Conservation (phyloP, 2,329 filamentous ascomycete genomes). For the Aspergillus viridinutans region DNA sequence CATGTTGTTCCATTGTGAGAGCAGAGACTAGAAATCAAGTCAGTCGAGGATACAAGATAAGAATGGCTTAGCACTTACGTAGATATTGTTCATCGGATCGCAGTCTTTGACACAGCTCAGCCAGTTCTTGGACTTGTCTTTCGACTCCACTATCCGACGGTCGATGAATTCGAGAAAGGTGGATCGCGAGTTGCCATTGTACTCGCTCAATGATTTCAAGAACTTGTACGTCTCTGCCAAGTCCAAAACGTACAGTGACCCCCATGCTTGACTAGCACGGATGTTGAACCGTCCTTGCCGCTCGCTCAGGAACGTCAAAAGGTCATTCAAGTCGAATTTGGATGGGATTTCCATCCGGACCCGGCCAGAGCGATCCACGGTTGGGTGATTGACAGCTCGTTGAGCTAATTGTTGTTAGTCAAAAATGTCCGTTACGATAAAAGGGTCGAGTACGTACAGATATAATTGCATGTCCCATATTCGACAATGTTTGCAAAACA, state of each 20-base stretch:
- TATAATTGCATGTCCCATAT: constrained; percentile 44
- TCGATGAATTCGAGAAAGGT: constrained; percentile 44
- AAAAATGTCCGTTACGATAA: neutral
- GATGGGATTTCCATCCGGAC: constrained; percentile 40
- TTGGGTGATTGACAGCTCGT: constrained; percentile 41
- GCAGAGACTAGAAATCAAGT: constrained; percentile 29
- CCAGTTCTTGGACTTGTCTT: constrained; percentile 44
- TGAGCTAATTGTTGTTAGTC: constrained; percentile 33
- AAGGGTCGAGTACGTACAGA: constrained; percentile 30
- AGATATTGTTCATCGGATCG: constrained; percentile 37
- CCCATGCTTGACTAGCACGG: constrained; percentile 40
- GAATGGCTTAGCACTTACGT: constrained; percentile 27
- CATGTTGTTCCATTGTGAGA: constrained; percentile 45
- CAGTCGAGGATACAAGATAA: neutral
- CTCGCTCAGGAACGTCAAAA: constrained; percentile 35
- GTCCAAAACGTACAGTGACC: constrained; percentile 40
- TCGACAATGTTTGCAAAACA: constrained; percentile 44
- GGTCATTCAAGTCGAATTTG: constrained; percentile 36
- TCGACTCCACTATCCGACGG: constrained; percentile 41
- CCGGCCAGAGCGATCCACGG: constrained; percentile 30
- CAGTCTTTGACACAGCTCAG: constrained; percentile 38
- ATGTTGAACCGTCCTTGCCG: constrained; percentile 42
- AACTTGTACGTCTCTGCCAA: constrained; percentile 41
- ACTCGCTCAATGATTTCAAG: constrained; percentile 35
- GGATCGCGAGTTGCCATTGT: constrained; percentile 35